phyloP scores from a whole-genome alignment of 2,329 filamentous ascomycete species.

The Colletotrichum orbiculare region DNA sequence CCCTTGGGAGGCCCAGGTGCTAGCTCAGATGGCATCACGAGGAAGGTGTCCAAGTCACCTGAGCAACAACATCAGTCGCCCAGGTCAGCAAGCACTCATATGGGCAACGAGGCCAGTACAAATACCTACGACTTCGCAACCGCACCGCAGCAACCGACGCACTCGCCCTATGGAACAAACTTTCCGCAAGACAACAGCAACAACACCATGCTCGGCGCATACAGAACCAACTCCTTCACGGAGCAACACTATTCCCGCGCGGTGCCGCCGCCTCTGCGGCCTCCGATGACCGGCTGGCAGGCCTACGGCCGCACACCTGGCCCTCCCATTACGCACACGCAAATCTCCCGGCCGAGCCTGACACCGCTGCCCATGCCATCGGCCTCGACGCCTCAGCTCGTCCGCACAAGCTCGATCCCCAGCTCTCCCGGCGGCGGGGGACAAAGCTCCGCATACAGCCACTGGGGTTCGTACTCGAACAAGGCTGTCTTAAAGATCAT shows the following conservation, averaged over 20 bases:
- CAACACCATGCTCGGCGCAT: conserved; percentile 64
- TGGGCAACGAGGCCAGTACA: conserved; percentile 56
- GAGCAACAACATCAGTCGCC: conserved; percentile 55
- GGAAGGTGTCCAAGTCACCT: conserved; percentile 55
- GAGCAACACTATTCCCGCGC: conserved; percentile 56
- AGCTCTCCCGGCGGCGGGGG: conserved; percentile 49
- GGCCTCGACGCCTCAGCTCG: conserved; percentile 58
- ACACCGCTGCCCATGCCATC: conserved; percentile 61
- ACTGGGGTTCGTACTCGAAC: conserved; percentile 82
- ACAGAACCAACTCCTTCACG: conserved; percentile 63
- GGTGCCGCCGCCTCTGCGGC: conserved; percentile 48
- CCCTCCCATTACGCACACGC: conserved; percentile 54
- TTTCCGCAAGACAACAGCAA: conserved; percentile 58
- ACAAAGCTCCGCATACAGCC: conserved; percentile 70
- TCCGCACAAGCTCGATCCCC: conserved; percentile 67
- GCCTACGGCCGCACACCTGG: conserved; percentile 49
- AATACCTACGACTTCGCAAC: conserved; percentile 68
- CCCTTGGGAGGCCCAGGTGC: conserved; percentile 44
- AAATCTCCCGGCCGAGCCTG: conserved; percentile 58
- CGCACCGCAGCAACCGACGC: conserved; percentile 52
- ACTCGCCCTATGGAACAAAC: conserved; percentile 47
- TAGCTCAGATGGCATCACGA: conserved; percentile 54
- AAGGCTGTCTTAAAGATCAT: conserved; percentile 89
- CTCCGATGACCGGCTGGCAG: conserved; percentile 54
- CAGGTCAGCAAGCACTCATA: conserved; percentile 42